These are phyloP conservation scores for Botrytis fabae DNA, from an alignment of 2,329 filamentous ascomycete species.

Conservation along the genomic window DNA sequence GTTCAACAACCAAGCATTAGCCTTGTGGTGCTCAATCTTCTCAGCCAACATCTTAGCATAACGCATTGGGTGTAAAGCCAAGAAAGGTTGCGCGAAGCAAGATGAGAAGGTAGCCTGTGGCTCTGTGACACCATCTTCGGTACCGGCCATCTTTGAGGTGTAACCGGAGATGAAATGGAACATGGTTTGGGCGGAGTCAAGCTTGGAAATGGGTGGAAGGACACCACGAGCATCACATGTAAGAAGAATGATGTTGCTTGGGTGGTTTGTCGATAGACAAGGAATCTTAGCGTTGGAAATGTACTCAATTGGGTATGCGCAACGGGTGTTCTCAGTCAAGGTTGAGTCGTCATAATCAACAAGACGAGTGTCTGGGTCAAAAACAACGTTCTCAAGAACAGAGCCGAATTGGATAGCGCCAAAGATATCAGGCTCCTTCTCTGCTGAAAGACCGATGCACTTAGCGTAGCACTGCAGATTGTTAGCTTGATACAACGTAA, in stretches of 20 bases:
- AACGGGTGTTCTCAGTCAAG: slow-evolving; percentile 96
- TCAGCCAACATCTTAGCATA: slow-evolving; percentile 98
- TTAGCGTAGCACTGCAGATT: slow-evolving; percentile 81
- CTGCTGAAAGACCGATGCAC: slow-evolving; percentile 92
- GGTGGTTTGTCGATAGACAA: slow-evolving; percentile 83
- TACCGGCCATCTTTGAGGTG: slow-evolving; percentile 99
- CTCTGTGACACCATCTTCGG: slow-evolving; percentile 94
- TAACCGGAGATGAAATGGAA: slow-evolving; percentile 99
- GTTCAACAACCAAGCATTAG: slow-evolving; percentile 98
- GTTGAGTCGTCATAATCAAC: slow-evolving; percentile 97
- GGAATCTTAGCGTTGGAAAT: slow-evolving; percentile 99
- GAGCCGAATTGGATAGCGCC: slow-evolving; percentile 95
- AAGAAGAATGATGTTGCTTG: slow-evolving; percentile 95
- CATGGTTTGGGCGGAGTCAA: slow-evolving; percentile 94
- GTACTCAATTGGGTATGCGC: slow-evolving; percentile 98
- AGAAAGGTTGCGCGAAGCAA: slow-evolving; percentile 98
- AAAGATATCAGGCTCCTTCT: slow-evolving; percentile 99
- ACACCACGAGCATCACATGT: slow-evolving; percentile 98
- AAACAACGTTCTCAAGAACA: slow-evolving; percentile 97
- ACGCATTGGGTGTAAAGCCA: slow-evolving; percentile 97
- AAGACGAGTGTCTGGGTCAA: slow-evolving; percentile 82
- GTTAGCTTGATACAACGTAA: slow-evolving; percentile 23
- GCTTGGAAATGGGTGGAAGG: slow-evolving; percentile 95
- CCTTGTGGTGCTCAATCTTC: slow-evolving; percentile 93
- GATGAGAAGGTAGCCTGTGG: slow-evolving; percentile 98